Conservation (phyloP, 2,329 filamentous ascomycete species). For the Botryotinia narcissicola region DNA sequence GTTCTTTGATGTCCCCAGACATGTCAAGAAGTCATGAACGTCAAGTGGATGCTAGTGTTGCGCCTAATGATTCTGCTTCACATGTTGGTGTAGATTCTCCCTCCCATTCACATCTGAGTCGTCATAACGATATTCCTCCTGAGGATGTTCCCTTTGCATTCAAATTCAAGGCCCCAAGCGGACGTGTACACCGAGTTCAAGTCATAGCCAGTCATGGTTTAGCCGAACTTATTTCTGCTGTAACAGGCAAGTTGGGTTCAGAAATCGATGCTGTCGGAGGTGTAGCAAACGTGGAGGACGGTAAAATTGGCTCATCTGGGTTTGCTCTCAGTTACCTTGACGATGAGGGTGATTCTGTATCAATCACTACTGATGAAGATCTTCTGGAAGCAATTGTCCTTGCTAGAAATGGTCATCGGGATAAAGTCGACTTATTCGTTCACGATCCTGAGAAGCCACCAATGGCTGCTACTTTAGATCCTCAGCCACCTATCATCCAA, state of each 20-base stretch:
- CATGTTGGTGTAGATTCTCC: slow-evolving; percentile 82
- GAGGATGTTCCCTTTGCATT: slow-evolving; percentile 86
- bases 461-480: slow-evolving; percentile 61
- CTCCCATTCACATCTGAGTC: slow-evolving; percentile 57
- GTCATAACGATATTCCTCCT: slow-evolving; percentile 54
- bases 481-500: slow-evolving; percentile 52
- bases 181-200: slow-evolving; percentile 89
- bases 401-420: slow-evolving; percentile 70
- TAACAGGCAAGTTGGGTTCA: slow-evolving; percentile 78
- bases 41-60: slow-evolving; percentile 71
- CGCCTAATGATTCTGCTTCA: slow-evolving; percentile 91
- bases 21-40: slow-evolving; percentile 62
- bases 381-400: slow-evolving; percentile 85
- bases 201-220: slow-evolving; percentile 79
- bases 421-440: slow-evolving; percentile 97
- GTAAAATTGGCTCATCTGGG: slow-evolving; percentile 70
- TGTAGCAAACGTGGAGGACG: slow-evolving; percentile 72
- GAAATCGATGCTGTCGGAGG: slow-evolving; percentile 86
- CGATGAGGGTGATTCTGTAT: slow-evolving; percentile 94
- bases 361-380: slow-evolving; percentile 93
- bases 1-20: slow-evolving; percentile 82
- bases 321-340: slow-evolving; percentile 95
- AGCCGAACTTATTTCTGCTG: slow-evolving; percentile 70
- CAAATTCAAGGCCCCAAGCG: slow-evolving; percentile 98
- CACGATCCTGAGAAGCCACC: slow-evolving; percentile 91